A percentile compares a stretch with the other conserved stretches of the same genome.
These are phyloP conservation scores for Termitomyces sp. DNA, from an alignment of 768 basidiomycete species.

Conservation along the genomic window DNA sequence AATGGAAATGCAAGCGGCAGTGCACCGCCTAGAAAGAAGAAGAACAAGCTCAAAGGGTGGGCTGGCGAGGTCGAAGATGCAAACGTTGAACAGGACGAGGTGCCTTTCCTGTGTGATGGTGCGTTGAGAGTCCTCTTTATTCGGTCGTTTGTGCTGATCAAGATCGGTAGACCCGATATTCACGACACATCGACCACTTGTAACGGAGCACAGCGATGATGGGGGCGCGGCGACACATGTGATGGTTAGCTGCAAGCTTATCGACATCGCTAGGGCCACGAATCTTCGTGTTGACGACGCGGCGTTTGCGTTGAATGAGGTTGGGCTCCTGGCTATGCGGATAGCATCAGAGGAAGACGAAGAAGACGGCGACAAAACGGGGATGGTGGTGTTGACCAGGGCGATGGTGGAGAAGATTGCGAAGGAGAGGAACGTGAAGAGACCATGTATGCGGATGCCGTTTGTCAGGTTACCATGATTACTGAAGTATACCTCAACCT, in stretches of 20 bases:
- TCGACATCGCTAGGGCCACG: conserved; percentile 73
- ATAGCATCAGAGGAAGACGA: conserved; percentile 26
- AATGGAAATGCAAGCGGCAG: conserved; percentile 18
- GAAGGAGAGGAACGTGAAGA: conserved; percentile 67
- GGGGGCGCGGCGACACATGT: conserved; percentile 73
- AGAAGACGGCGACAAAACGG: conserved; percentile 21
- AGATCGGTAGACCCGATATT: conserved; percentile 46
- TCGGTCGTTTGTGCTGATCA: neutral
- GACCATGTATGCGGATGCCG: conserved; percentile 56
- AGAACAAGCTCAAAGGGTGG: conserved; percentile 64
- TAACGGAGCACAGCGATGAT: conserved; percentile 55
- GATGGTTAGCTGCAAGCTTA: conserved; percentile 66
- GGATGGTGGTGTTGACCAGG: conserved; percentile 39
- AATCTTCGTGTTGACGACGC: conserved; percentile 83
- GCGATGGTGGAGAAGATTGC: conserved; percentile 52
- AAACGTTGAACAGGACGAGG: conserved; percentile 20
- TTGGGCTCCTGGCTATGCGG: conserved; percentile 60
- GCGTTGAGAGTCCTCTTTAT: neutral
- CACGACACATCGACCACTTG: conserved; percentile 50
- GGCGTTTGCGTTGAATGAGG: conserved; percentile 85
- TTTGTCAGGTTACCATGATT: conserved; percentile 53
- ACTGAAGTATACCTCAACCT: neutral
- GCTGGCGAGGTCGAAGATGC: conserved; percentile 61
- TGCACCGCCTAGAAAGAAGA: conserved; percentile 32
- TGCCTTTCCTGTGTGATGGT: conserved; percentile 39